Conservation (phyloP, 805 yeast genomes). For the Cyberlindnera americana region DNA sequence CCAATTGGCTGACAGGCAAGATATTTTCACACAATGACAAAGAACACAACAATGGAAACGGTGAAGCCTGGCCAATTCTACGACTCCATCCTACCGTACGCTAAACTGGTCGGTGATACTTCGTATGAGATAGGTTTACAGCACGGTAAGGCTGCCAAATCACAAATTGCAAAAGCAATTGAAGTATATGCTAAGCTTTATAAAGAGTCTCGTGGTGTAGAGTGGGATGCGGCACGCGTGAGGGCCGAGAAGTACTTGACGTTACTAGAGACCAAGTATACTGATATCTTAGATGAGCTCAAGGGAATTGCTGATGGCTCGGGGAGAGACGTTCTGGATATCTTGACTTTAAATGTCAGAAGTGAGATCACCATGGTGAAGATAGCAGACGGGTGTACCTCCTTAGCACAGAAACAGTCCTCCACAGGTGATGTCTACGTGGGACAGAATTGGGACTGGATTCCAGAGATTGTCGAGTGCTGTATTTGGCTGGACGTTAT, state of each 20-base stretch:
- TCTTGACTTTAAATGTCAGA: slow-evolving; percentile 36
- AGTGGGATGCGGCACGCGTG: slow-evolving; percentile 31
- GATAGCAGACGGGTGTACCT: slow-evolving; percentile 38
- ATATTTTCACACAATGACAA: neutral
- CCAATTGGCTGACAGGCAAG: too few relatives aligned
- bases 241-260: slow-evolving; percentile 29
- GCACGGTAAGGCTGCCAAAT: slow-evolving; percentile 34
- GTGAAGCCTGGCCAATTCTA: slow-evolving; percentile 21
- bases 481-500: slow-evolving; percentile 27
- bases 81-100: slow-evolving; percentile 28
- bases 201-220: slow-evolving; percentile 21
- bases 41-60: slow-evolving; percentile 9
- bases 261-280: slow-evolving; percentile 25
- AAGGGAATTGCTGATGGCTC: slow-evolving; percentile 38
- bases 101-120: slow-evolving; percentile 21
- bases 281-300: slow-evolving; percentile 34
- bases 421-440: slow-evolving; percentile 24
- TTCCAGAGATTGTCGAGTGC: slow-evolving; percentile 23
- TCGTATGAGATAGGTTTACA: slow-evolving; percentile 32
- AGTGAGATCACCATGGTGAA: slow-evolving; percentile 36
- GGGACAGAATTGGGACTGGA: slow-evolving; percentile 45
- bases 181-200: slow-evolving; percentile 30
- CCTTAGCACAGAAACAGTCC: slow-evolving; percentile 27
- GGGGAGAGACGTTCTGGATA: slow-evolving; percentile 30
- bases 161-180: slow-evolving; percentile 29